Base-by-base conservation (phyloP, 106 monocot genomes). In the Phalaenopsis equestris region DNA sequence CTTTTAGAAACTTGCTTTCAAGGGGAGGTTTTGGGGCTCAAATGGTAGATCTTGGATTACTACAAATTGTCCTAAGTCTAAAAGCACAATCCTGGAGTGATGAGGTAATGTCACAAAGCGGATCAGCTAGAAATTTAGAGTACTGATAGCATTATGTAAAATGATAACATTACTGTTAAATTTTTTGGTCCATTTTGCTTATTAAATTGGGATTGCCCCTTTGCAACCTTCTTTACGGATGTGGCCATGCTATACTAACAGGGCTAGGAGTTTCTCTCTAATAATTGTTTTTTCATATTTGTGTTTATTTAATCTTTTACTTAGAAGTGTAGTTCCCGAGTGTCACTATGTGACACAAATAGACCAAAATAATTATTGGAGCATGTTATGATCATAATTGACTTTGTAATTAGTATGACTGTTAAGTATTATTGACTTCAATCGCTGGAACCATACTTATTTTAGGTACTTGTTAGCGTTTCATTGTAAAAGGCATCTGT, bases 81-180 rank as follows among this genome's bases (percentile, higher is more conserved):
- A 99, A 99, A 84, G 87, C 86, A 55, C 99, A 95, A 76, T 93
- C 99, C 23, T 99, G 99, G 95, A 99, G 88, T 83, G 99, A 95
- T 87, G 99, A 99, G 99, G 99, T 99, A 36, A 90, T 73, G 12
- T 70, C 39, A 65, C 64, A 12, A 65, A 65, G 64, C 6, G 24
- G 24, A 65, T 65, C 64, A 65, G 64, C 24, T 6, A 24, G 21
- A 65, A 23, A 39, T 70, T 70, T 39, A 4, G 39, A 70, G 14
- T 39, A 11, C 38, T 70, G 38, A 39, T 70, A 70, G 39, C 36
- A 39, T 70, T 70, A 39, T 10, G 70, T 61, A 52, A 11, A 48
- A 12, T 10, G 12, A 2, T 12, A 52, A 3, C 12, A 52, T 10
- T 0, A 48, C 48, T 48, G 48, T 48, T 52, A 52, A 52, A 12